Conservation (phyloP, 108 stramenopile species). For the Pseudonitzschia multiseries region DNA sequence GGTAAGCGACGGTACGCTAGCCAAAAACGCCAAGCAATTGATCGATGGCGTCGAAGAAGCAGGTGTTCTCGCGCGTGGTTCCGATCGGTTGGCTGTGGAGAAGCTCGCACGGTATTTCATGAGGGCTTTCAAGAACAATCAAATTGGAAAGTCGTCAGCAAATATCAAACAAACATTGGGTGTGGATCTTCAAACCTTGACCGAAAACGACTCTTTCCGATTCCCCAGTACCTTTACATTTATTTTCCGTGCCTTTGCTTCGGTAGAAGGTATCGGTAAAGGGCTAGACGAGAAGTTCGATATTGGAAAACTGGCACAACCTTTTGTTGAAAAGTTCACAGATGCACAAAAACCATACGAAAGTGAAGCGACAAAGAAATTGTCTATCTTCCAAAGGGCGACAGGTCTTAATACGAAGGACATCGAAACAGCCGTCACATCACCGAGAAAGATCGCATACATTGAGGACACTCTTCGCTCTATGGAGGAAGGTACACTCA, state of each 20-base stretch:
- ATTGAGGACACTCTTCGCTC: conserved; percentile 87
- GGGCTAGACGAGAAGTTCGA: conserved; percentile 87
- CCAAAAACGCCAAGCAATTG: conserved; percentile 85
- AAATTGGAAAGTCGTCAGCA: conserved; percentile 78
- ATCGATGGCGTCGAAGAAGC: conserved; percentile 95
- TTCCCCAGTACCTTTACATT: conserved; percentile 97
- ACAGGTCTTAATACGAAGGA: conserved; percentile 82
- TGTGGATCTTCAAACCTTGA: conserved; percentile 81
- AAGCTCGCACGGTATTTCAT: conserved; percentile 94
- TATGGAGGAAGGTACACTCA: conserved; percentile 87
- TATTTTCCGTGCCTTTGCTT: conserved; percentile 96
- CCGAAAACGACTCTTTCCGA: conserved; percentile 85
- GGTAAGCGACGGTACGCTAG: conserved; percentile 69
- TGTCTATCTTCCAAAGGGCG: conserved; percentile 72
- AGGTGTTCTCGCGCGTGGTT: conserved; percentile 88
- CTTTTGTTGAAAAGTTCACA: conserved; percentile 91
- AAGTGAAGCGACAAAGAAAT: conserved; percentile 66
- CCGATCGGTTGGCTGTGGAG: conserved; percentile 93
- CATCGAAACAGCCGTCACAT: conserved; percentile 71
- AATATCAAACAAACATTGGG: conserved; percentile 85
- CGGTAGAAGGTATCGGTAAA: conserved; percentile 96
- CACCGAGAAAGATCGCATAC: conserved; percentile 86
- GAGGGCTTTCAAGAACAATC: conserved; percentile 89
- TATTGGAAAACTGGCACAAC: conserved; percentile 91
- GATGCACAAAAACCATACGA: conserved; percentile 70